These are phyloP conservation scores for Corylus heterophylla DNA, from an alignment of 306 rosid species.

Conservation along the genomic window DNA sequence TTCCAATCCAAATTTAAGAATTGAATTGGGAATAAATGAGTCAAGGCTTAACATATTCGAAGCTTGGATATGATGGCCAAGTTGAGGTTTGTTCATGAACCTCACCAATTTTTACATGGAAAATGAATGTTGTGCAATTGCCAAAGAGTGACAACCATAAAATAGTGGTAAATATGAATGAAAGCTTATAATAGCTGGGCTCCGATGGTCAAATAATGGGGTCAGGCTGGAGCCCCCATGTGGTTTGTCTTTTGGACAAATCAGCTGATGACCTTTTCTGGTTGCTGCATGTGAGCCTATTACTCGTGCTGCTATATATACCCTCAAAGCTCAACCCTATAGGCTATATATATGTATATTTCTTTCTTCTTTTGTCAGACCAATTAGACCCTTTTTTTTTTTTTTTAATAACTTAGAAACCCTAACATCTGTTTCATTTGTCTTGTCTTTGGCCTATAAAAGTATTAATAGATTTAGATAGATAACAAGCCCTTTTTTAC, in stretches of 20 bases:
- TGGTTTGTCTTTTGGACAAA: constrained; percentile 40
- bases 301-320: neutral
- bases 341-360: neutral
- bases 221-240: constrained; percentile 58
- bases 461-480: neutral
- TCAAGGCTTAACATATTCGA: no score
- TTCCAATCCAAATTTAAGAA: no score
- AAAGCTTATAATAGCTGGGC: constrained; percentile 15
- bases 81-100: no score
- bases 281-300: constrained; percentile 46
- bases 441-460: constrained; percentile 5
- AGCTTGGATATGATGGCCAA: no score
- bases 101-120: no score
- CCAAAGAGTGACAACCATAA: neutral
- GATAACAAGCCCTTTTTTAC: neutral
- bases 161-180: neutral
- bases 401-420: neutral
- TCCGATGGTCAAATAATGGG: constrained; percentile 26
- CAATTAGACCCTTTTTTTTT: neutral
- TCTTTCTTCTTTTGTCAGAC: neutral
- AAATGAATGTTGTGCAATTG: no score
- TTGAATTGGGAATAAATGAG: no score
- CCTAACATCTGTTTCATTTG: constrained; percentile 30
- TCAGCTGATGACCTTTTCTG: constrained; percentile 37
- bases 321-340: constrained; percentile 5